Evolutionary conservation across 1,139 yeast species (phyloP).

Genomic region (Suhomyces anneliseae): DNA sequence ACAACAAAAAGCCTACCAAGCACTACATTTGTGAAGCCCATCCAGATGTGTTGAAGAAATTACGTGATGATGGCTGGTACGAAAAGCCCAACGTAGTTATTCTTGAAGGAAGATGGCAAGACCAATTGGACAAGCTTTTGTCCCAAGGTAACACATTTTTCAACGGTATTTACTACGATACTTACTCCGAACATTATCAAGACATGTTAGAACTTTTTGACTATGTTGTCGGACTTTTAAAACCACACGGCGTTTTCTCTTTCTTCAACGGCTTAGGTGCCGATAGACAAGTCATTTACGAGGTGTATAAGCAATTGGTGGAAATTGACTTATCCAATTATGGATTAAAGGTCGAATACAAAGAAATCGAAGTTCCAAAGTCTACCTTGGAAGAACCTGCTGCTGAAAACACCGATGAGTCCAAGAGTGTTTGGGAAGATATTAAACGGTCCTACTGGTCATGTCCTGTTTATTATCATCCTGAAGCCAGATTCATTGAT

Average conservation of each 20-base stretch:
- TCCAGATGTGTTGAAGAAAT: conserved; percentile 77
- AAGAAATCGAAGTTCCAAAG: conserved; percentile 43
- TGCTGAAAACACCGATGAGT: conserved; percentile 19
- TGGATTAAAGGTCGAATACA: conserved; percentile 65
- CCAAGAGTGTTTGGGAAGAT: conserved; percentile 63
- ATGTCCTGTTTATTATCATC: conserved; percentile 66
- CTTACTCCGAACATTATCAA: conserved; percentile 81
- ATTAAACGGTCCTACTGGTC: conserved; percentile 75
- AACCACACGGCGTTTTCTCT: conserved; percentile 80
- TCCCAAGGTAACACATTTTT: conserved; percentile 66
- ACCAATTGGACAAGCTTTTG: conserved; percentile 63
- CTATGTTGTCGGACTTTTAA: conserved; percentile 73
- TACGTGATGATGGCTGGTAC: conserved; percentile 82
- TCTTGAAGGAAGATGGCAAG: conserved; percentile 92
- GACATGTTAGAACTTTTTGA: conserved; percentile 90
- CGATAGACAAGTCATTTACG: conserved; percentile 83
- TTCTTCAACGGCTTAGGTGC: conserved; percentile 98
- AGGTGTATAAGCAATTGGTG: conserved; percentile 81
- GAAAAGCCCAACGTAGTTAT: conserved; percentile 69
- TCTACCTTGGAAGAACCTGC: conserved; percentile 24
- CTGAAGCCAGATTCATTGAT: conserved; percentile 53
- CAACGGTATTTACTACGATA: conserved; percentile 91
- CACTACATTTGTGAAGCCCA: conserved; percentile 96
- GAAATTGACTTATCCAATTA: conserved; percentile 77
- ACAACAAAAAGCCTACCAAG: conserved; percentile 54